phyloP scores from a whole-genome alignment of 1,284 basidiomycete genomes.

The Erythrobasidium hasegawianum region DNA sequence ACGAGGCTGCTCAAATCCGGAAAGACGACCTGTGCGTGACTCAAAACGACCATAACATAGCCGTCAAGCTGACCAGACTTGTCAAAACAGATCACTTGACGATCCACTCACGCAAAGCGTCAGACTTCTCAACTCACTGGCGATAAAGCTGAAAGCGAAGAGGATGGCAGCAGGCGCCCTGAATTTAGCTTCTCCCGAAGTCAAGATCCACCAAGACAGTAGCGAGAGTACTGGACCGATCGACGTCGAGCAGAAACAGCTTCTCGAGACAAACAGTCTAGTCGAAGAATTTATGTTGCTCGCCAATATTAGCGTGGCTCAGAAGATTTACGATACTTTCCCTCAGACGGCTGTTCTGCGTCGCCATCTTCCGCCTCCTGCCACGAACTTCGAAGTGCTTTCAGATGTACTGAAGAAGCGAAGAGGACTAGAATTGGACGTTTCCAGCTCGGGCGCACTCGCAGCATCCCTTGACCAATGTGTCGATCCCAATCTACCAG shows the following conservation, averaged over 20 bases:
- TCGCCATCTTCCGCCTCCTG: constrained; percentile 89
- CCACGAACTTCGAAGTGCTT: constrained; percentile 90
- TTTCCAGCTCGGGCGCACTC: constrained; percentile 86
- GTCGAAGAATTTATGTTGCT: constrained; percentile 99
- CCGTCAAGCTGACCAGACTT: neutral
- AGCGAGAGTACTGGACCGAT: constrained; percentile 90
- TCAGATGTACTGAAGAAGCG: constrained; percentile 88
- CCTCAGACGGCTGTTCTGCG: constrained; percentile 92
- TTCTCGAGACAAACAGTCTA: constrained; percentile 88
- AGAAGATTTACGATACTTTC: constrained; percentile 87
- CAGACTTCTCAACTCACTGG: constrained; percentile 81
- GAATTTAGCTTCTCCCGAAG: constrained; percentile 94
- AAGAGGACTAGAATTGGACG: constrained; percentile 79
- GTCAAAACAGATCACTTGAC: constrained; percentile 59
- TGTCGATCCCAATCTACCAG: constrained; percentile 70
- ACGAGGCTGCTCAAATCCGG: constrained; percentile 89
- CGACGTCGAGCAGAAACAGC: constrained; percentile 94
- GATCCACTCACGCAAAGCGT: constrained; percentile 86
- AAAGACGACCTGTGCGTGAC: constrained; percentile 79
- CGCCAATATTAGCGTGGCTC: constrained; percentile 91
- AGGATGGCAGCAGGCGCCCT: constrained; percentile 92
- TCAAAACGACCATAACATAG: neutral
- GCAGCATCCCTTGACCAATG: constrained; percentile 85
- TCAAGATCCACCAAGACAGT: constrained; percentile 89
- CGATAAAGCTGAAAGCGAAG: constrained; percentile 76